Conservation (phyloP, 2,329 filamentous ascomycete species). For the Colletotrichum tropicicola region DNA sequence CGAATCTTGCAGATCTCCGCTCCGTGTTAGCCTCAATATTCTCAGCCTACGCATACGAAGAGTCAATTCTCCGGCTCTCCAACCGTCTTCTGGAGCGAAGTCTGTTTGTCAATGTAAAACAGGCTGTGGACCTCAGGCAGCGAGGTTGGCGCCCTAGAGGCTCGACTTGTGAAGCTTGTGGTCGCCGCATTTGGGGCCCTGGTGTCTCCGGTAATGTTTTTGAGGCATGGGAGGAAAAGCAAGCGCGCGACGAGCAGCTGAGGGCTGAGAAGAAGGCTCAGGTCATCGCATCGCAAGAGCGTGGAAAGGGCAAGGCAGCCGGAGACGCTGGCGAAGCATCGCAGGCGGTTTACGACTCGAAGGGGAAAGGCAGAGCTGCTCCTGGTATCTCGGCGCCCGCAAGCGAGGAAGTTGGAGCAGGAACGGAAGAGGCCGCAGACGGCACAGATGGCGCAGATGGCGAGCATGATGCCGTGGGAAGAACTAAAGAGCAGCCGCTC, state of each 20-base stretch:
- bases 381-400: slow-evolving; percentile 47
- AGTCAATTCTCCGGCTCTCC: slow-evolving; percentile 85
- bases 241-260: slow-evolving; percentile 55
- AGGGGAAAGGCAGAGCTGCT: slow-evolving; percentile 68
- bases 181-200: slow-evolving; percentile 86
- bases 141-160: slow-evolving; percentile 89
- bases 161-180: slow-evolving; percentile 88
- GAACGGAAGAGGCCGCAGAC: slow-evolving; percentile 45
- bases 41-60: slow-evolving; percentile 94
- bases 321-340: slow-evolving; percentile 26
- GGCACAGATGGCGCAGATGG: slow-evolving; percentile 47
- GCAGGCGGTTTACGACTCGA: slow-evolving; percentile 43
- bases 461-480: slow-evolving; percentile 38
- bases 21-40: slow-evolving; percentile 90
- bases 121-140: slow-evolving; percentile 78
- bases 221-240: slow-evolving; percentile 79
- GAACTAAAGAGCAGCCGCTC: slow-evolving; percentile 56
- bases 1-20: slow-evolving; percentile 87
- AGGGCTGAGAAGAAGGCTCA: slow-evolving; percentile 53
- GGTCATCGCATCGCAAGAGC: slow-evolving; percentile 46
- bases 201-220: slow-evolving; percentile 82
- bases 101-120: slow-evolving; percentile 83
- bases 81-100: slow-evolving; percentile 89
- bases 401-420: slow-evolving; percentile 45
- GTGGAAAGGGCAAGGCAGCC: slow-evolving; percentile 48